Base-by-base conservation (phyloP, 805 yeast species). In the Dipodascus albidus region DNA sequence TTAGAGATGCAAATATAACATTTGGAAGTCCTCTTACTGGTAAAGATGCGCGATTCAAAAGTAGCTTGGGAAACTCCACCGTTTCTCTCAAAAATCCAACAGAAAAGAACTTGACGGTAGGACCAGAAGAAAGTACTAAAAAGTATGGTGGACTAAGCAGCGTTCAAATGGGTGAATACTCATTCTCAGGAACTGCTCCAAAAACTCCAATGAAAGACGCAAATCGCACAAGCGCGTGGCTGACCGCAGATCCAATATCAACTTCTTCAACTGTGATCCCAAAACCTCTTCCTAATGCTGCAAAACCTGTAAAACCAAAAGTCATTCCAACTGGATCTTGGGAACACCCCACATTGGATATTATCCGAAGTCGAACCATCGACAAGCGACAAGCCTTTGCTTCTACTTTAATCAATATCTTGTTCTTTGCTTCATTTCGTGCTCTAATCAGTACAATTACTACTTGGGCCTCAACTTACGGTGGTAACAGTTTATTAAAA, bases 291-390 rank as follows among this genome's bases (percentile, higher is more conserved):
- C 44, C 44, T 11, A 38, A 38, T 38, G 44, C 44, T 6, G 4
- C 44, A 4, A 14, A 14, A 17, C 44, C 17, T 14, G 20, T 3
- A 6, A 14, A 38, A 14, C 44, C 20, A 11, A 4, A 4, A 4
- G 20, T 17, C 9, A 50, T 55, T n/a, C 63, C 63, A 14, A 60
- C 61, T 4, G 64, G 64, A 2, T 15, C 55, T 3, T 61, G 64
- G 64, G 52, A 55, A 23, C 64, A 61, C 48, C 64, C 64, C 1
- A 51, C 55, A 27, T 20, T 59, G 33, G 42, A 54, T 3, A 61
- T 62, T 48, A 59, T 71, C 23, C 66, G 69, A 23, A 56, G 61
- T 9, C 61, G 74, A 52, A 64, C 72, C 15, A 67, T 72, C 4
- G 74, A 73, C 54, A 74, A 72, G 56, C 44, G 44, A 11, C 44